These are phyloP conservation scores for Sclerotinia sclerotiorum DNA, from an alignment of 2,329 filamentous ascomycete species.

Conservation along the genomic window DNA sequence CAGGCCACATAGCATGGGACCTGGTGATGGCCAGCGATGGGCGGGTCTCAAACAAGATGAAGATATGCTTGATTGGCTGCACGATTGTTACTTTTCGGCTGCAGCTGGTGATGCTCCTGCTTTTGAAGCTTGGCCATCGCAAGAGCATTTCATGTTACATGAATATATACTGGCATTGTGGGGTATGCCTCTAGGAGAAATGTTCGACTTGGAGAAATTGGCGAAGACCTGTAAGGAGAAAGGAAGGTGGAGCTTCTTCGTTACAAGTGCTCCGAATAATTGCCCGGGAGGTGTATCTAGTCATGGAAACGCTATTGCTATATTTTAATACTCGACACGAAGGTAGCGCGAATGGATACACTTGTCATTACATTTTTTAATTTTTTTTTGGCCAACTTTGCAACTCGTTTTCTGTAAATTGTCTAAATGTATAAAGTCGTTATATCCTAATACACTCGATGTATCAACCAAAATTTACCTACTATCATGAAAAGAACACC, in stretches of 20 bases:
- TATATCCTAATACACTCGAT: too few relatives aligned
- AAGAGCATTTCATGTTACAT: slow-evolving; percentile 37
- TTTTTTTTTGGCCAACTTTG: too few relatives aligned
- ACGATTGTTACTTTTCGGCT: slow-evolving; percentile 45
- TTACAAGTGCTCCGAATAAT: slow-evolving; percentile 37
- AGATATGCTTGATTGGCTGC: slow-evolving; percentile 46
- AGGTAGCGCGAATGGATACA: not conserved
- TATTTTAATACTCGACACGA: slow-evolving; percentile 36
- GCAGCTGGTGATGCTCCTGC: slow-evolving; percentile 48
- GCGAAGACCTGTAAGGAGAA: slow-evolving; percentile 37
- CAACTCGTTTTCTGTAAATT: not conserved
- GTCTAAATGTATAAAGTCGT: not conserved
- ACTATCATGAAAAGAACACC: too few relatives aligned
- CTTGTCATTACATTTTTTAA: not conserved
- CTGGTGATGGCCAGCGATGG: slow-evolving; percentile 43
- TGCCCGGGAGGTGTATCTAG: slow-evolving; percentile 53
- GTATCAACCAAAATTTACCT: too few relatives aligned
- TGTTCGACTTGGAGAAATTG: slow-evolving; percentile 41
- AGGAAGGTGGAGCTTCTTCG: slow-evolving; percentile 40
- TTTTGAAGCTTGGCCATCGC: slow-evolving; percentile 43
- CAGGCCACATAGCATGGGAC: slow-evolving; percentile 43
- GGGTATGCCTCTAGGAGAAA: slow-evolving; percentile 41
- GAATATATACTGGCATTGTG: slow-evolving; percentile 40
- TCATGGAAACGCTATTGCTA: slow-evolving; percentile 51
- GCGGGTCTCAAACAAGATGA: slow-evolving; percentile 50